A percentile compares a stretch with the other conserved stretches of the same genome.
These are phyloP conservation scores for Suhomyces anneliseae DNA, from an alignment of 1,139 yeast genomes.

Conservation along the genomic window DNA sequence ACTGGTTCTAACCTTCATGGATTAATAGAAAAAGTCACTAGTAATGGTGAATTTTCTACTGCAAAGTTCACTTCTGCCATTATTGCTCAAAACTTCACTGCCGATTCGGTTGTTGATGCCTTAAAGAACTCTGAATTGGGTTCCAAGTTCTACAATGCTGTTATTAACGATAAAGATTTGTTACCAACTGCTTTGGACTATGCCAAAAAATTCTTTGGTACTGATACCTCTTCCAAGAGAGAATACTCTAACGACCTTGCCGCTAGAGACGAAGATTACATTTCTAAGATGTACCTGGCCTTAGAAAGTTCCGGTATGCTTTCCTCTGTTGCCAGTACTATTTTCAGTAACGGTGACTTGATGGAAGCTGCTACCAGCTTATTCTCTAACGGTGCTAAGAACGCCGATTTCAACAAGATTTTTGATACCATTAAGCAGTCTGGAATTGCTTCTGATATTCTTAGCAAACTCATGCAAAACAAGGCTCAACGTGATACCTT, in stretches of 20 bases:
- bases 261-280: slow-evolving; percentile 23
- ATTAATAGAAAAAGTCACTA: slow-evolving; percentile 18
- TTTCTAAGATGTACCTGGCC: slow-evolving; percentile 21
- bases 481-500: slow-evolving; percentile 8
- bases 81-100: slow-evolving; percentile 19
- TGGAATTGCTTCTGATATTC: slow-evolving; percentile 24
- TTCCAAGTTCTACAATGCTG: slow-evolving; percentile 21
- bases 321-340: slow-evolving; percentile 20
- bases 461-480: slow-evolving; percentile 7
- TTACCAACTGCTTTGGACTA: slow-evolving; percentile 17
- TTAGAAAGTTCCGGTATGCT: slow-evolving; percentile 27
- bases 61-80: slow-evolving; percentile 14
- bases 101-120: slow-evolving; percentile 17
- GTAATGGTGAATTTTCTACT: slow-evolving; percentile 11
- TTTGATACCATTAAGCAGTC: slow-evolving; percentile 25
- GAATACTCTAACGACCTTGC: slow-evolving; percentile 2
- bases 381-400: slow-evolving; percentile 16
- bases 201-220: slow-evolving; percentile 20
- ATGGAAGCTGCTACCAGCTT: slow-evolving; percentile 21
- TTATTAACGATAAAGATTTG: slow-evolving; percentile 25
- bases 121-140: slow-evolving; percentile 20
- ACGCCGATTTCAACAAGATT: slow-evolving; percentile 23
- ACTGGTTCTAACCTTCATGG: slow-evolving; percentile 17
- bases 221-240: slow-evolving; percentile 1
- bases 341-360: slow-evolving; percentile 24